phyloP scores from a whole-genome alignment of 2,329 filamentous ascomycete genomes.

The Monosporascus sp. region DNA sequence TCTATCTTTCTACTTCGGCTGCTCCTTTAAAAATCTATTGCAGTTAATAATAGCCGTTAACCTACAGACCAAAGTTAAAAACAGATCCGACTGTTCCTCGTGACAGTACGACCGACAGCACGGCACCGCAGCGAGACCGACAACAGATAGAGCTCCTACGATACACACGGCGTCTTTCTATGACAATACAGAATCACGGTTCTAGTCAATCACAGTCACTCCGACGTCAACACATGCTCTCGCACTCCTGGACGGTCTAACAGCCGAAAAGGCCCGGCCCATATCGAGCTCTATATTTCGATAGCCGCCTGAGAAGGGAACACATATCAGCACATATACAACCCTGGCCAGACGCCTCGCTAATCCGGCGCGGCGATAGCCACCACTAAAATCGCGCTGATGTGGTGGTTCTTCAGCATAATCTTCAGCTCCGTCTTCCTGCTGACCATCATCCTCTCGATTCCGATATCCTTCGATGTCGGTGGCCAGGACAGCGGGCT shows the following conservation, averaged over 20 bases:
- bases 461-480: constrained; percentile 96
- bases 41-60: no score
- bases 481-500: constrained; percentile 90
- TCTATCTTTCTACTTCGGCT: no score
- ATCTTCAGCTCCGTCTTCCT: constrained; percentile 81
- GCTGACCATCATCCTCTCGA: constrained; percentile 86
- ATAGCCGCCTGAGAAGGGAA: not conserved
- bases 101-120: no score
- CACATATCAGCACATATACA: constrained; percentile 4
- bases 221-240: not conserved
- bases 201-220: not conserved
- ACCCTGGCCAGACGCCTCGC: constrained; percentile 27
- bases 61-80: no score
- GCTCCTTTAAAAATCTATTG: no score
- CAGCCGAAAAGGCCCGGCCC: not conserved
- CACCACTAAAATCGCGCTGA: constrained; percentile 44
- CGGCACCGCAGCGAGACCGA: not conserved
- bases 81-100: no score
- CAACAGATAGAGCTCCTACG: not conserved
- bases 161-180: not conserved
- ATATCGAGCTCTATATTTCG: not conserved
- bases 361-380: constrained; percentile 28
- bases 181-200: not conserved
- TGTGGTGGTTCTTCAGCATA: constrained; percentile 78
- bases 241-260: constrained; percentile 1